Conservation (phyloP, 140 eudicot genomes). For the Oenanthe javanica region DNA sequence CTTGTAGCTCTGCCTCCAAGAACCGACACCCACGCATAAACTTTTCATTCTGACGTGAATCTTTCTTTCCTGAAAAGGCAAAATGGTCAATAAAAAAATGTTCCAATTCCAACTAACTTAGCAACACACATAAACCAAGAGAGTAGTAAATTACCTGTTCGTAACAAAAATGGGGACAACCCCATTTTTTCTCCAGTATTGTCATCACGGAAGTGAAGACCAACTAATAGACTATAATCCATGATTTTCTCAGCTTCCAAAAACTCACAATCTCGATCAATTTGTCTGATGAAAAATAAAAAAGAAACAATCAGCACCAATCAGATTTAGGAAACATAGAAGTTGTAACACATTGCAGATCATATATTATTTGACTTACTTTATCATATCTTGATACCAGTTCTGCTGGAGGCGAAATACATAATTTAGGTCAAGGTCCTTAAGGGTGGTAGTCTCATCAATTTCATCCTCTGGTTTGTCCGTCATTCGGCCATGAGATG, state of each 20-base stretch:
- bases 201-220: constrained; percentile 91
- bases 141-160: constrained; percentile 37
- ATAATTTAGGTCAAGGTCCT: too few species aligned
- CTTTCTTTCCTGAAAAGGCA: constrained; percentile 42
- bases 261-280: too few species aligned
- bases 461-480: too few species aligned
- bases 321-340: not conserved
- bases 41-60: too few species aligned
- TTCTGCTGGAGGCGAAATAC: constrained; percentile 44
- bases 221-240: constrained; percentile 93
- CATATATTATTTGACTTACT: constrained; percentile 35
- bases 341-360: not conserved
- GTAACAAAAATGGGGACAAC: constrained; percentile 69
- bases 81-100: constrained; percentile 4
- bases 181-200: constrained; percentile 74
- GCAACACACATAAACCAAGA: not conserved
- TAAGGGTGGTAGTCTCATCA: too few species aligned
- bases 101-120: constrained; percentile 3
- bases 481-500: too few species aligned
- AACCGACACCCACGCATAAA: too few species aligned
- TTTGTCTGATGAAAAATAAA: constrained; percentile 36
- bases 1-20: too few species aligned
- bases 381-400: constrained; percentile 78
- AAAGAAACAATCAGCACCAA: not conserved
- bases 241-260: too few species aligned